Conservation (phyloP, 495 filamentous ascomycete species). For the Penicillium atrosanguineum region DNA sequence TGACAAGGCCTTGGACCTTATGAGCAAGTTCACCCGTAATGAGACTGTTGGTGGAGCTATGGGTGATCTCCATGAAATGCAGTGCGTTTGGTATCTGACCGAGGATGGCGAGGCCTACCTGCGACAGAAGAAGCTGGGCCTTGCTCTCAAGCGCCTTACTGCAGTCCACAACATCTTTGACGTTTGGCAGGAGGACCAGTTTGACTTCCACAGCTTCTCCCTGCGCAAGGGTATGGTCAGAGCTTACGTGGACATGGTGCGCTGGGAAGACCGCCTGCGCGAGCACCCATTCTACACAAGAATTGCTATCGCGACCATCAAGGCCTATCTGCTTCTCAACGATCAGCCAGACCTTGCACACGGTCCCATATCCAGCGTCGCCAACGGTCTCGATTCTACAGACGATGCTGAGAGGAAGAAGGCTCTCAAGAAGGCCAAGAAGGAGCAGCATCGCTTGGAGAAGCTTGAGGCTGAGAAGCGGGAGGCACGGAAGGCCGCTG, state of each 20-base stretch:
- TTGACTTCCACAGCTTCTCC: constrained; percentile 98
- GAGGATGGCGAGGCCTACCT: constrained; percentile 92
- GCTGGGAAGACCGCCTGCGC: constrained; percentile 88
- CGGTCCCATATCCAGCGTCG: constrained; percentile 49
- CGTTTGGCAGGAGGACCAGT: constrained; percentile 96
- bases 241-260: constrained; percentile 92
- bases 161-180: constrained; percentile 90
- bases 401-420: constrained; percentile 81
- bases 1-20: constrained; percentile 77
- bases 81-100: constrained; percentile 94
- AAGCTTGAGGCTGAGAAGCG: constrained; percentile 80
- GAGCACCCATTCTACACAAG: constrained; percentile 91
- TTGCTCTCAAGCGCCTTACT: constrained; percentile 89
- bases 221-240: constrained; percentile 91
- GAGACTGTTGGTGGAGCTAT: constrained; percentile 86
- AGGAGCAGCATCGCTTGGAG: constrained; percentile 81
- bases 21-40: constrained; percentile 92
- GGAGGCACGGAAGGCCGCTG: constrained; percentile 53
- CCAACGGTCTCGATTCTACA: constrained; percentile 54
- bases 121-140: constrained; percentile 75
- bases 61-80: constrained; percentile 94
- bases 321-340: constrained; percentile 73
- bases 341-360: constrained; percentile 71
- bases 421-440: constrained; percentile 91
- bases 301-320: constrained; percentile 79